Conservation (phyloP, 2,329 filamentous ascomycete genomes). For the Ascosphaera aggregata region DNA sequence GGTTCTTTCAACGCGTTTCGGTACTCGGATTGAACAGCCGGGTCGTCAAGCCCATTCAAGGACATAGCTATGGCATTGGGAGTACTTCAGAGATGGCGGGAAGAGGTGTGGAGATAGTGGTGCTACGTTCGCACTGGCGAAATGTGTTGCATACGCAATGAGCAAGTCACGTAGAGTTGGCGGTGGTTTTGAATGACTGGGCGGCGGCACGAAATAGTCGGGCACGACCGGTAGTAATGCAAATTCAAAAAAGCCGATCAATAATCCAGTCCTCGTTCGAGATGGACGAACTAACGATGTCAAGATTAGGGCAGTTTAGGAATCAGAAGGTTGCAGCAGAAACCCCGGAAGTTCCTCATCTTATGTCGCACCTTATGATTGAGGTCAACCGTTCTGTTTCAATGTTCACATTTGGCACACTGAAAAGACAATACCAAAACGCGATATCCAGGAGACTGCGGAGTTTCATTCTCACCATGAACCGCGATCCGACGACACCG, state of each 20-base stretch:
- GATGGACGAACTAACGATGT: neutral
- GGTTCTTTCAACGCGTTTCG: conserved; percentile 57
- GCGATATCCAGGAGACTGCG: neutral
- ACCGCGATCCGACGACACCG: neutral
- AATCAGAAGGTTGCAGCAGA: neutral
- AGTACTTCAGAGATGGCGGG: conserved; percentile 8
- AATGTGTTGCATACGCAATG: neutral
- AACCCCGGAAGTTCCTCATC: neutral
- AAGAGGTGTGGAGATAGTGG: neutral
- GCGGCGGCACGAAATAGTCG: neutral
- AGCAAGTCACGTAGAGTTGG: neutral
- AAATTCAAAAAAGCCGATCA: neutral
- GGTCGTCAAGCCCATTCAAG: conserved; percentile 78
- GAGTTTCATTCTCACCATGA: neutral
- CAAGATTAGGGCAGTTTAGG: too few species aligned
- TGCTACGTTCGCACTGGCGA: neutral
- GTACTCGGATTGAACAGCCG: conserved; percentile 62
- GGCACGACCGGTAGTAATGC: too few species aligned
- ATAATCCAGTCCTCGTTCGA: neutral
- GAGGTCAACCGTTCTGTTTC: neutral
- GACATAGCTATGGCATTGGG: conserved; percentile 38
- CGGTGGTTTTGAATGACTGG: too few species aligned
- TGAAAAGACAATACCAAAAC: neutral
- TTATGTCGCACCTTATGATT: neutral
- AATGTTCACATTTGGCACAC: neutral